Evolutionary conservation across 495 filamentous ascomycete species (phyloP).

Genomic region (Aspergillus sclerotioniger): DNA sequence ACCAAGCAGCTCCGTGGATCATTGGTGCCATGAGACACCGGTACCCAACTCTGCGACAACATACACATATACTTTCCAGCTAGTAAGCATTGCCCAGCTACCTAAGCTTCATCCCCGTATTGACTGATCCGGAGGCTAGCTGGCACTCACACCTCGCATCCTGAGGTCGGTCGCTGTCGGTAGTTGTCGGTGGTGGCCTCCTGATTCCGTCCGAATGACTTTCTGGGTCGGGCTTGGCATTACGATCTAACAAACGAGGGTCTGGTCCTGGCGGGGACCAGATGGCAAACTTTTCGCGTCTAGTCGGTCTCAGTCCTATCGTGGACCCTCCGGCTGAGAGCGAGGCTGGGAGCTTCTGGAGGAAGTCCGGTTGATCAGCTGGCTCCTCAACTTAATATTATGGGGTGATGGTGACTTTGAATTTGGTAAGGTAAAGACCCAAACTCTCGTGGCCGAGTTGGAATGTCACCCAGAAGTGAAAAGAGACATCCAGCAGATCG

Average conservation of each 20-base stretch:
- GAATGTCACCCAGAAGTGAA: too few relatives aligned
- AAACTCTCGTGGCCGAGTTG: too few relatives aligned
- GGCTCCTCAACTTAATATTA: too few relatives aligned
- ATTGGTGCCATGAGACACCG: too few relatives aligned
- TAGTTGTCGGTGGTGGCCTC: neutral
- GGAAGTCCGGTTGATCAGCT: too few relatives aligned
- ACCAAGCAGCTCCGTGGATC: neutral
- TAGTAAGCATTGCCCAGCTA: neutral
- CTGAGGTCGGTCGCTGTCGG: neutral
- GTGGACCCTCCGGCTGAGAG: neutral
- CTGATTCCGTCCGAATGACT: neutral
- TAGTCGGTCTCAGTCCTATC: too few relatives aligned
- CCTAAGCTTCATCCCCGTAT: neutral
- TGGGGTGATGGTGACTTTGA: too few relatives aligned
- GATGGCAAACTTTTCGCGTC: constrained; percentile 1
- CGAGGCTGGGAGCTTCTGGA: neutral
- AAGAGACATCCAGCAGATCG: too few relatives aligned
- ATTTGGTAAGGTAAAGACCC: too few relatives aligned
- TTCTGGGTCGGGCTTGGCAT: constrained; percentile 4
- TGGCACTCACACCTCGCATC: neutral
- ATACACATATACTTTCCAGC: too few relatives aligned
- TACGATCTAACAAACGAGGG: neutral
- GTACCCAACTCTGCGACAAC: neutral
- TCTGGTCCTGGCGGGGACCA: constrained; percentile 1
- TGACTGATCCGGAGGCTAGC: neutral